A percentile compares a stretch with the other conserved stretches of the same genome.
These are phyloP conservation scores for Penicillium glabrum DNA, from an alignment of 2,329 filamentous ascomycete species.

Conservation along the genomic window DNA sequence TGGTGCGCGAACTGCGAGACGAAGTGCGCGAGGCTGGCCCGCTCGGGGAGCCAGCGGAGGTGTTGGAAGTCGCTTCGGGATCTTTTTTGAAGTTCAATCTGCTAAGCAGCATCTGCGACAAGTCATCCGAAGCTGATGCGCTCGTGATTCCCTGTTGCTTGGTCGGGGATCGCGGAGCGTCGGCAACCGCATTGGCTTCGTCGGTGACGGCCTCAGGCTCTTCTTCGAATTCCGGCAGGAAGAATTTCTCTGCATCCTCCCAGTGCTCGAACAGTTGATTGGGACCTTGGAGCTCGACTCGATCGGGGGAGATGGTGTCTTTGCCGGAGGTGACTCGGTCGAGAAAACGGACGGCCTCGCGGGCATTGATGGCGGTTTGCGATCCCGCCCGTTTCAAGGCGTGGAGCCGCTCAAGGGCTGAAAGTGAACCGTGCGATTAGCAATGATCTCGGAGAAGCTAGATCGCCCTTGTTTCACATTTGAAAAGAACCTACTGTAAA, in stretches of 20 bases:
- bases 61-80: conserved; percentile 38
- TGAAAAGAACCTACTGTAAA: conserved; percentile 46
- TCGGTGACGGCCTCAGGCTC: conserved; percentile 31
- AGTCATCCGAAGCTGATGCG: conserved; percentile 33
- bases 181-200: not conserved
- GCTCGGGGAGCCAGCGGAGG: conserved; percentile 44
- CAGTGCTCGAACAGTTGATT: conserved; percentile 50
- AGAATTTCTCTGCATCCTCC: conserved; percentile 47
- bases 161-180: conserved; percentile 16
- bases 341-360: conserved; percentile 53
- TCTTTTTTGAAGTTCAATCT: conserved; percentile 50
- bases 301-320: conserved; percentile 43
- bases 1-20: conserved; percentile 47
- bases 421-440: conserved; percentile 11
- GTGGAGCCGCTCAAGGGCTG: conserved; percentile 49
- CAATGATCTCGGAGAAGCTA: conserved; percentile 3
- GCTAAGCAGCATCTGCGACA: conserved; percentile 50
- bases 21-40: conserved; percentile 45
- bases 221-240: conserved; percentile 46
- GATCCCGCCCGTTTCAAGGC: conserved; percentile 46
- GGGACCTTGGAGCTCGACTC: conserved; percentile 49
- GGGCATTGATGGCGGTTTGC: conserved; percentile 50
- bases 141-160: conserved; percentile 22
- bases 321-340: conserved; percentile 51
- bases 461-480: not conserved